These are phyloP conservation scores for Tetrapisispora namnaoensis DNA, from an alignment of 805 yeast genomes.

Conservation along the genomic window DNA sequence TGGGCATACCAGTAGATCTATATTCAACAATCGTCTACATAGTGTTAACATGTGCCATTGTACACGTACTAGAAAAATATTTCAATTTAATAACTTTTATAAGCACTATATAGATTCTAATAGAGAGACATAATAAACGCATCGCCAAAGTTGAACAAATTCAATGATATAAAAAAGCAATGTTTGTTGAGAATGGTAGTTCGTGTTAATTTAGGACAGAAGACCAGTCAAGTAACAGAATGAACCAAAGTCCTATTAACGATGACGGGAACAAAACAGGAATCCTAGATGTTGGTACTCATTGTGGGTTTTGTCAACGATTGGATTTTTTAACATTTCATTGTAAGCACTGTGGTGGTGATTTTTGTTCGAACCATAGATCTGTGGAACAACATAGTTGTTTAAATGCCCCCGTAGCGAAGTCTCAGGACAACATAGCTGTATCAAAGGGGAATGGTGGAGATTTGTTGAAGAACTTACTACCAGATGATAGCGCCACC, in stretches of 20 bases:
- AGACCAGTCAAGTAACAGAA: background rate
- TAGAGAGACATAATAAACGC: background rate
- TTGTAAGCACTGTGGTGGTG: constrained; percentile 21
- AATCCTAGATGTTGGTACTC: constrained; percentile 31
- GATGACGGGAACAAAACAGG: constrained; percentile 8
- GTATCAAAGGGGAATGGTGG: constrained; percentile 8
- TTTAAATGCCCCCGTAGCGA: background rate
- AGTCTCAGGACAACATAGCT: background rate
- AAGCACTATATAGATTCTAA: background rate
- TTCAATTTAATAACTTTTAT: background rate
- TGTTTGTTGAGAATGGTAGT: background rate
- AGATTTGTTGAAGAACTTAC: constrained; percentile 18
- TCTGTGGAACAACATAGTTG: constrained; percentile 23
- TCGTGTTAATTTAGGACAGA: no score
- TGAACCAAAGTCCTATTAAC: background rate
- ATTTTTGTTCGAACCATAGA: constrained; percentile 25
- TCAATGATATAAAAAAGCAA: background rate
- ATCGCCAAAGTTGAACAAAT: background rate
- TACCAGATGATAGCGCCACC: constrained; percentile 24
- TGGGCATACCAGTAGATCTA: constrained; percentile 22
- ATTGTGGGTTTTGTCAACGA: constrained; percentile 25
- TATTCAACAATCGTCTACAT: constrained; percentile 3
- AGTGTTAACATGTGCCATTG: background rate
- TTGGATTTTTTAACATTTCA: constrained; percentile 28
- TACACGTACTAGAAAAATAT: background rate